These are phyloP conservation scores for Mortierella sp. DNA, from an alignment of 371 early-diverging fungal species.

Conservation along the genomic window DNA sequence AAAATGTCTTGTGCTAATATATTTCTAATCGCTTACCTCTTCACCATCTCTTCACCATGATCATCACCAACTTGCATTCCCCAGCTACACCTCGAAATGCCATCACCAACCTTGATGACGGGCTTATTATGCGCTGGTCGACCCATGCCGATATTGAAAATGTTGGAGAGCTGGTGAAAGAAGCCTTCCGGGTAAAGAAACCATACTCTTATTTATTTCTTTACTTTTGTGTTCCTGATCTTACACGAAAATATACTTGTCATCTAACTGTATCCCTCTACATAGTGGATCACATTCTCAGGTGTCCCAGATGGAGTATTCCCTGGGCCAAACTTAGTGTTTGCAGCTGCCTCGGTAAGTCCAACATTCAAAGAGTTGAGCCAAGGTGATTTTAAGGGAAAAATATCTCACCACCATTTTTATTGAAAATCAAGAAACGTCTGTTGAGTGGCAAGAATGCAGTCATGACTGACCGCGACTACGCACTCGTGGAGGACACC, in stretches of 20 bases:
- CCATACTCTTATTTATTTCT: not conserved
- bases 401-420: no score
- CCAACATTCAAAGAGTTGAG: not conserved
- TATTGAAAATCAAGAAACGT: no score
- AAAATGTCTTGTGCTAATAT: no score
- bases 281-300: slow-evolving; percentile 11
- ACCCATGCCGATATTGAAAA: slow-evolving; percentile 35
- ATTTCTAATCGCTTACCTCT: not conserved
- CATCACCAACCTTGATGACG: slow-evolving; percentile 27
- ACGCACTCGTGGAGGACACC: slow-evolving; percentile 40
- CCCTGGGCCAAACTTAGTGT: slow-evolving; percentile 14
- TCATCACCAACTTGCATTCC: not conserved
- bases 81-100: slow-evolving; percentile 1
- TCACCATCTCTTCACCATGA: not conserved
- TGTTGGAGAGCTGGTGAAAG: slow-evolving; percentile 14
- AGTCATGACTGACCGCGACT: slow-evolving; percentile 29
- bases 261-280: no score
- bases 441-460: slow-evolving; percentile 29
- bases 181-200: slow-evolving; percentile 17
- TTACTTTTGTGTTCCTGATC: not conserved
- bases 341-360: slow-evolving; percentile 7
- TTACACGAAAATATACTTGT: not conserved
- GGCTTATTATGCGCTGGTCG: slow-evolving; percentile 48
- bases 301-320: not conserved
- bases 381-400: not conserved